Evolutionary conservation across 257 asterid genomes (phyloP), one percentile per base, ranked within the genome.

Genomic region (Scutellaria barbata): DNA sequence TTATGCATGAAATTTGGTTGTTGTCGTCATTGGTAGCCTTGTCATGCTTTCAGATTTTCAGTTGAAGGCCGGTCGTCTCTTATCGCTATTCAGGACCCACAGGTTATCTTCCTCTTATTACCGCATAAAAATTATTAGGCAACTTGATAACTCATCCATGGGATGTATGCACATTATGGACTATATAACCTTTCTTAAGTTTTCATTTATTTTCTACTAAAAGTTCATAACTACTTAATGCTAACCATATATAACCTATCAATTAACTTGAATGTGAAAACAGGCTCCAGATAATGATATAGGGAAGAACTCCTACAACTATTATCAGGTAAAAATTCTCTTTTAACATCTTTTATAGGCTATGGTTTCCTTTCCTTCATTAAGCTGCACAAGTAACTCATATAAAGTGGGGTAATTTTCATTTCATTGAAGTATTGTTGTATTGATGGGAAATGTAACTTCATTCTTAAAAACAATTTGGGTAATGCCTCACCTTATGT

Each of bases 241-340:
- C n/a, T n/a, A n/a, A n/a, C n/a, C n/a, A n/a, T n/a, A 1, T 22
- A 2, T 22, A 22, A 22, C 25, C 37, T 17, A 14, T 54, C 47
- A 68, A 10, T 42, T 1, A 35, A 50, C 71, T 74, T 76, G 39
- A 46, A 66, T 75, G 55, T 77, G 76, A 59, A 56, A 76, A 79
- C 84, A 91, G 99, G 84, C 88, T 81, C 93, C 97, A 56, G 96
- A 91, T 53, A 94, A 94, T 55, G 99, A 94, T 74, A 86, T 94
- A 12, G 98, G 99, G 55, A 94, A 89, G 89, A 89, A 71, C 79
- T 91, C 99, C 45, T 91, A 80, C 85, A 94, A 94, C 84, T 94
- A 88, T 85, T 89, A 81, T 78, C 95, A 90, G 96, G 96, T 87
- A 56, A 63, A 63, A 63, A 50, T 52, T 50, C 55, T 22, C 69